Evolutionary conservation across 2,329 filamentous ascomycete species (phyloP).

Genomic region (Elsinoe arachidis): DNA sequence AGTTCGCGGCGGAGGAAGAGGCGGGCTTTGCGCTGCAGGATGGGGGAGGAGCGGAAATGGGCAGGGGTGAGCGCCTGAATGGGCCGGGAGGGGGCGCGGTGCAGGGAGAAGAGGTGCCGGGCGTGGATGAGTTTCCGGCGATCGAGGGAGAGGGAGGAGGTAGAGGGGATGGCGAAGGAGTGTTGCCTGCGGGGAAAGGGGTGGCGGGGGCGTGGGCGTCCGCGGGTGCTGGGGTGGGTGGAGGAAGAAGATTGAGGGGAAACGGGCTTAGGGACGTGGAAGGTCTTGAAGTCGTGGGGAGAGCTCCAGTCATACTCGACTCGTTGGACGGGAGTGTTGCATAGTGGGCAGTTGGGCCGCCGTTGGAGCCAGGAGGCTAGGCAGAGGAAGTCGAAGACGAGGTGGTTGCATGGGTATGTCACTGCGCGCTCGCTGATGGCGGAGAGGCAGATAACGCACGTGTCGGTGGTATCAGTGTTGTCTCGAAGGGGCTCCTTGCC

Average conservation of each 20-base stretch:
- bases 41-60: constrained; percentile 53
- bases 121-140: constrained; percentile 66
- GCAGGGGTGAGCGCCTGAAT: constrained; percentile 65
- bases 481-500: constrained; percentile 11
- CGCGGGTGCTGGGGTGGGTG: background rate
- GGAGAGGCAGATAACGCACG: constrained; percentile 85
- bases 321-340: constrained; percentile 46
- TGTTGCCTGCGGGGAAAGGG: background rate
- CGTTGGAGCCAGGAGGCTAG: constrained; percentile 73
- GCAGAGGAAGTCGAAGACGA: constrained; percentile 77
- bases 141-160: constrained; percentile 36
- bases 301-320: constrained; percentile 58
- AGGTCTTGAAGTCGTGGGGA: constrained; percentile 49
- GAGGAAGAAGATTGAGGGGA: constrained; percentile 8
- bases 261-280: constrained; percentile 37
- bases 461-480: constrained; percentile 28
- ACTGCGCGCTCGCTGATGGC: constrained; percentile 61
- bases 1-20: constrained; percentile 79
- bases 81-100: constrained; percentile 67
- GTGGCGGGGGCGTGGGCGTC: background rate
- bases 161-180: background rate
- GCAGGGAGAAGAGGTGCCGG: constrained; percentile 62
- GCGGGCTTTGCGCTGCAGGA: constrained; percentile 66
- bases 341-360: constrained; percentile 67
- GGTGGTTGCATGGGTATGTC: constrained; percentile 68